These are phyloP conservation scores for Plasmodiophora brassicae DNA, from an alignment of 208 protist genomes.

Conservation along the genomic window DNA sequence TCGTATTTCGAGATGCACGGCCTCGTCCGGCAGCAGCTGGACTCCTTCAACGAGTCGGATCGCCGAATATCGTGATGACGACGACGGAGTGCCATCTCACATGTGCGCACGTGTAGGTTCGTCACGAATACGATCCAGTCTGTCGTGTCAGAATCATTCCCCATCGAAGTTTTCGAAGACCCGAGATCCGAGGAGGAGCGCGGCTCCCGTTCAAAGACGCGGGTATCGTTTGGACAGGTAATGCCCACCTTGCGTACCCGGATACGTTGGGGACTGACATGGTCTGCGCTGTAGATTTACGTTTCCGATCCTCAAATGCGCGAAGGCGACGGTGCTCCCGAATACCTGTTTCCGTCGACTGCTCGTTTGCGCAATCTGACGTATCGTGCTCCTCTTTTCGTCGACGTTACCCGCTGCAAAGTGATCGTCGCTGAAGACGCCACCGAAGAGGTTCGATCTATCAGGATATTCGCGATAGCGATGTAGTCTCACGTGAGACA, in stretches of 20 bases:
- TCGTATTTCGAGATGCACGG: conserved; percentile 95
- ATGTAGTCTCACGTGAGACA: not conserved
- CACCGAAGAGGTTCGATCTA: not conserved
- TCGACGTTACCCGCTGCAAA: conserved; percentile 54
- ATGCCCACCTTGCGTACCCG: not conserved
- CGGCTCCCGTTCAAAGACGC: not conserved
- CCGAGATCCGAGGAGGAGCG: not conserved
- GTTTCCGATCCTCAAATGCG: conserved; percentile 58
- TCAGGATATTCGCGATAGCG: not conserved
- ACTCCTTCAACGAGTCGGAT: conserved; percentile 96
- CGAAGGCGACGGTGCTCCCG: conserved; percentile 53
- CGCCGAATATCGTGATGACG: not conserved
- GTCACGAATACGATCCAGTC: conserved; percentile 30
- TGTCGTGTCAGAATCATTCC: conserved; percentile 3
- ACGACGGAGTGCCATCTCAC: not conserved
- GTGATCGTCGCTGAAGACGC: conserved; percentile 32
- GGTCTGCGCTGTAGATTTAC: conserved; percentile 63
- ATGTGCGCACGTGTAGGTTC: not conserved
- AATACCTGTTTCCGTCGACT: conserved; percentile 79
- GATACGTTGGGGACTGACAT: not conserved
- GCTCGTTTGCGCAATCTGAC: conserved; percentile 90
- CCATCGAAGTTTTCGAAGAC: conserved; percentile 21
- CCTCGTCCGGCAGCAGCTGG: conserved; percentile 96
- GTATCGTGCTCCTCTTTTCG: conserved; percentile 57
- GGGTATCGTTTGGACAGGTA: conserved; percentile 15